These are phyloP conservation scores for Talaromyces pinophilus DNA, from an alignment of 2,329 filamentous ascomycete species.

Conservation along the genomic window DNA sequence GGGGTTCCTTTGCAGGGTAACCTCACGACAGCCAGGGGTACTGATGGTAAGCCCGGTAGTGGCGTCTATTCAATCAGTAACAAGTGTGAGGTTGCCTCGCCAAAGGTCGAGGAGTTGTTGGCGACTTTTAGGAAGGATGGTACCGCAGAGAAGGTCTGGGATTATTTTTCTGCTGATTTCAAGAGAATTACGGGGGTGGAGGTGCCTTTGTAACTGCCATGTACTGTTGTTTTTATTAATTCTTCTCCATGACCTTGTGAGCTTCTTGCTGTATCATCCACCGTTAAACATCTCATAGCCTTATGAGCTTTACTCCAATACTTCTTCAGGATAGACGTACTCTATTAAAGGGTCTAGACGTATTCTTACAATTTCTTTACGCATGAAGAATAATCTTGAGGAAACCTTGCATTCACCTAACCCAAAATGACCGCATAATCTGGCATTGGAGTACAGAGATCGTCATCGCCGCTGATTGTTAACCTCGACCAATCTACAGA, in stretches of 20 bases:
- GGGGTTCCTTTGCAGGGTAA: too few relatives aligned
- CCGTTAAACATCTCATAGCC: too few relatives aligned
- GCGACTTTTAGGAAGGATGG: slow-evolving; percentile 12
- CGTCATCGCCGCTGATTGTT: too few relatives aligned
- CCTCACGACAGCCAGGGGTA: slow-evolving; percentile 1
- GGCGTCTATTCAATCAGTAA: slow-evolving; percentile 9
- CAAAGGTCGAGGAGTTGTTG: slow-evolving; percentile 5
- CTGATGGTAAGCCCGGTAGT: slow-evolving; percentile 7
- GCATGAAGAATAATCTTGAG: too few relatives aligned
- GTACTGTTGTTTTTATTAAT: not conserved
- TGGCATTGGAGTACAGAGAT: too few relatives aligned
- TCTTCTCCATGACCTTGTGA: too few relatives aligned
- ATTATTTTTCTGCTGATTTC: slow-evolving; percentile 9
- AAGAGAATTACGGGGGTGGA: slow-evolving; percentile 8
- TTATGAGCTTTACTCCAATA: too few relatives aligned
- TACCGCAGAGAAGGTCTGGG: slow-evolving; percentile 8
- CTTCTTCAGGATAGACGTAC: too few relatives aligned
- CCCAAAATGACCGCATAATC: not conserved
- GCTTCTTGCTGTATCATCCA: too few relatives aligned
- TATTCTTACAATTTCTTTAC: too few relatives aligned
- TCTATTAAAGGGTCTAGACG: too few relatives aligned
- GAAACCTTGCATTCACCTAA: not conserved
- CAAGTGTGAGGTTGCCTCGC: slow-evolving; percentile 7
- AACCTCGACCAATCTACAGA: too few relatives aligned
- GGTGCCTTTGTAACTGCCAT: not conserved